Percentiles rank a stretch among this genome's conserved stretches.
phyloP scores from a whole-genome alignment of 2,329 filamentous ascomycete genomes.

The Fusarium concolor region DNA sequence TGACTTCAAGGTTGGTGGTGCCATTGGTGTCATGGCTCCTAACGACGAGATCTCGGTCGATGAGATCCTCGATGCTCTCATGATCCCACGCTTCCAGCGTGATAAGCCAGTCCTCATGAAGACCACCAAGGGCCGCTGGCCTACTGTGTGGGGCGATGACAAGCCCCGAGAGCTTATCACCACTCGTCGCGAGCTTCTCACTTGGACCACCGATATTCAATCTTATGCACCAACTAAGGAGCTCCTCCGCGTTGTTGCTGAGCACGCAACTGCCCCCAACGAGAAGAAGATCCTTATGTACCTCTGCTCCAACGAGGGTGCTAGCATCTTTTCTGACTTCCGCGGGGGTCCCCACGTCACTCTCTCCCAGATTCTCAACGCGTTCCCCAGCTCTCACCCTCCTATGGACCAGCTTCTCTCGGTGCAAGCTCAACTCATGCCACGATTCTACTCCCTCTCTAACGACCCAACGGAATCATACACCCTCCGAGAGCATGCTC shows the following conservation, averaged over 20 bases:
- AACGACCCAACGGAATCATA: slow-evolving; percentile 89
- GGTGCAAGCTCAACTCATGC: slow-evolving; percentile 89
- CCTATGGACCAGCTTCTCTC: slow-evolving; percentile 85
- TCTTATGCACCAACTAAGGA: slow-evolving; percentile 92
- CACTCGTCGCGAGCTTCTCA: slow-evolving; percentile 90
- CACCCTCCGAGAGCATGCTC: slow-evolving; percentile 73
- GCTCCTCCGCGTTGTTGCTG: slow-evolving; percentile 85
- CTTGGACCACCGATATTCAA: slow-evolving; percentile 95
- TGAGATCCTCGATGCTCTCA: slow-evolving; percentile 83
- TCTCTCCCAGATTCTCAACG: slow-evolving; percentile 84
- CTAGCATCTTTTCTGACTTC: slow-evolving; percentile 93
- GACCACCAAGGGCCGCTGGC: slow-evolving; percentile 88
- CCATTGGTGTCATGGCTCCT: slow-evolving; percentile 91
- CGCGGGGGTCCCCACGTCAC: slow-evolving; percentile 89
- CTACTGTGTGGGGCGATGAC: slow-evolving; percentile 97
- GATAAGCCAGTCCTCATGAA: slow-evolving; percentile 85
- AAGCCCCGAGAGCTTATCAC: slow-evolving; percentile 86
- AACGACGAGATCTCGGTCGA: slow-evolving; percentile 84
- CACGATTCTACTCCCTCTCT: slow-evolving; percentile 96
- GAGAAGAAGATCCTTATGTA: slow-evolving; percentile 92
- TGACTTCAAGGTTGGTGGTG: slow-evolving; percentile 96
- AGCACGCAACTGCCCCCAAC: slow-evolving; percentile 80
- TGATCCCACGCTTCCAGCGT: slow-evolving; percentile 83
- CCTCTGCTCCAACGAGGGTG: slow-evolving; percentile 89
- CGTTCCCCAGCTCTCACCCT: slow-evolving; percentile 92